Base-by-base conservation (phyloP, 2,329 filamentous ascomycete species). In the Fusarium pseudocircinatum region DNA sequence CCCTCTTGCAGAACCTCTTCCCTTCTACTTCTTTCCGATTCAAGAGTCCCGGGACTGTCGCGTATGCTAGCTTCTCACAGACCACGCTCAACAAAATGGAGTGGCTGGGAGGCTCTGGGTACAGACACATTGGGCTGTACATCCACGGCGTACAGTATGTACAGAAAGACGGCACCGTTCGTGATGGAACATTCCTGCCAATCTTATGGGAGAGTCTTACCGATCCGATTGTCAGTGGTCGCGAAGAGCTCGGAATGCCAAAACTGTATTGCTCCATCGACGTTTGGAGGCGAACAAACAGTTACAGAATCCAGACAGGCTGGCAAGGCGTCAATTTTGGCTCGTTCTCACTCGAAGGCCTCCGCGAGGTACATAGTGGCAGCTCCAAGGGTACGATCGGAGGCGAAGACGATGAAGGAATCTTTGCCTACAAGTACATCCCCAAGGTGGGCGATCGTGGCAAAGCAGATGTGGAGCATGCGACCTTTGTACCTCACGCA, bases 141-240 rank as follows among this genome's bases (percentile, higher is more conserved):
- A 86, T 92, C 36, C 90, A 92, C 74, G 90, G 88, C 3, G 87
- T 92, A 2, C 79, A 90, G 70, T 91, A 90, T 72, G 83, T 79
- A 2, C 86, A 85, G 67, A 80, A 83, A 79, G 87, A 79, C 7
- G 87, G 88, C 2, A 80, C 81, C 0, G 79, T 82, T 0, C 75
- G 88, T 6, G 64, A 65, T 0, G 62, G 65, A 1, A 68, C 65
- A 6, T 66, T 65, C 22, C 4, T 68, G 14, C 65, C 65, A 14
- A 42, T 68, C 4, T 5, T 68, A 1, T 66, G 59, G 22, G 65
- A 68, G 7, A 65, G 24, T 2, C 79, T 89, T 6, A 82, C 88
- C 0, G 90, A 92, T 72, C 87, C 90, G 0, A 90, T 92, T 52
- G 78, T 91, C 3, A 87, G 86, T 22, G 89, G 88, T 0, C 81